Evolutionary conservation across 305 asterid species (phyloP), one percentile per base, ranked within the genome.

Genomic region (Rubia tinctorum): DNA sequence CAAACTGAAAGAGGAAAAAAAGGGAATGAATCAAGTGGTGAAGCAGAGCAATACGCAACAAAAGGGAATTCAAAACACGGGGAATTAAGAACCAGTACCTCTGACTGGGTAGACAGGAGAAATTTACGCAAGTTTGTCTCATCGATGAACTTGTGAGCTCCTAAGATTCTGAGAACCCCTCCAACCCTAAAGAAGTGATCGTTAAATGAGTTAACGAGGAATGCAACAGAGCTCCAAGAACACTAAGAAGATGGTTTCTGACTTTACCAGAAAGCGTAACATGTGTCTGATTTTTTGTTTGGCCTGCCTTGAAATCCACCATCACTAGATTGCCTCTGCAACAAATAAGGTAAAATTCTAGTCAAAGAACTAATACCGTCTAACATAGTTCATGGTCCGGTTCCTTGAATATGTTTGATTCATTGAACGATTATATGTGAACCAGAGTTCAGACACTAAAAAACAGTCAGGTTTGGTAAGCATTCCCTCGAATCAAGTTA

Each of bases 241-340:
- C 69, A 25, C 13, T 20, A 42, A 73, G 58, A 56, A 55, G 55
- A 62, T 67, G 62, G 47, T 59, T 45, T 62, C 14, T 40, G 22
- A 69, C 77, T 86, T 55, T 78, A 95, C 99, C 99, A 95, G 78
- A 95, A 95, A 66, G 99, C 98, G 80, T 95, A 95, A 72, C 98
- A 95, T 0, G 99, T 89, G 79, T 94, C 99, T 9, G 89, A 72
- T 51, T 92, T 86, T 83, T 95, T 95, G 83, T 95, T 95, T 27
- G 87, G 80, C 82, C 99, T 87, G 75, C 99, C 99, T 78, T 88
- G 96, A 77, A 90, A 90, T 53, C 99, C 98, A 23, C 99, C 98
- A 83, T 90, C 91, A 12, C 47, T 47, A 55, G 89, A 95, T 81
- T 92, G 99, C 84, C 90, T 95, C 99, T 95, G 89, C 75, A 76